Evolutionary conservation across 148 eudicot genomes (phyloP).

Genomic region (Rhododendron vialii): DNA sequence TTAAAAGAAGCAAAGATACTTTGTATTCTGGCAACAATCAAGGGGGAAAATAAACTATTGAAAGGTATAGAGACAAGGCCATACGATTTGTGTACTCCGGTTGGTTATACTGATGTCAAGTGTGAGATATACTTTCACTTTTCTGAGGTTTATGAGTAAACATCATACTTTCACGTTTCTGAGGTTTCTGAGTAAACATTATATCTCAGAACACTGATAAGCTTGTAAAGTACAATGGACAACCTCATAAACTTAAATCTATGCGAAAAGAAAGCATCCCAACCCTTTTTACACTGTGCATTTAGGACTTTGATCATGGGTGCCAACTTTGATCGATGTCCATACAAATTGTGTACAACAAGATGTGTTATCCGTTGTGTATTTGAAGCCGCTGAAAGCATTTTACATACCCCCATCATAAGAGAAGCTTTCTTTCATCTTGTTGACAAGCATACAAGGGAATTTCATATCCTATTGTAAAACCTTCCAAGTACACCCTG

Average conservation of each 20-base stretch:
- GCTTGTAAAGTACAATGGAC: background rate
- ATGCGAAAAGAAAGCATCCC: background rate
- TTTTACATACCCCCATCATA: background rate
- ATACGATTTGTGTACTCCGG: background rate
- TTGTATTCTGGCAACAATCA: background rate
- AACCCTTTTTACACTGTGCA: background rate
- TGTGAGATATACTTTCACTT: background rate
- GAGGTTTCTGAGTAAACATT: background rate
- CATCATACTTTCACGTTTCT: background rate
- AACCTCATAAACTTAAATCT: background rate
- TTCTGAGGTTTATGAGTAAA: background rate
- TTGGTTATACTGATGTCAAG: background rate
- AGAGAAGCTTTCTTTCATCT: background rate
- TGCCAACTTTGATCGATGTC: background rate
- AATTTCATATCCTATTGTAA: background rate
- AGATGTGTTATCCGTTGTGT: background rate
- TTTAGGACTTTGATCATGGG: background rate
- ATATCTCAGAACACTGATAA: background rate
- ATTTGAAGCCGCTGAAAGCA: background rate
- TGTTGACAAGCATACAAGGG: background rate
- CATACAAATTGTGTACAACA: background rate
- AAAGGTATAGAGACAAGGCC: background rate
- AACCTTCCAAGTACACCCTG: background rate
- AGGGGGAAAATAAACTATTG: background rate
- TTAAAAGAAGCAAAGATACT: background rate